Conservation (phyloP, 177 flowering plant species). For the Tripterygium wilfordii region DNA sequence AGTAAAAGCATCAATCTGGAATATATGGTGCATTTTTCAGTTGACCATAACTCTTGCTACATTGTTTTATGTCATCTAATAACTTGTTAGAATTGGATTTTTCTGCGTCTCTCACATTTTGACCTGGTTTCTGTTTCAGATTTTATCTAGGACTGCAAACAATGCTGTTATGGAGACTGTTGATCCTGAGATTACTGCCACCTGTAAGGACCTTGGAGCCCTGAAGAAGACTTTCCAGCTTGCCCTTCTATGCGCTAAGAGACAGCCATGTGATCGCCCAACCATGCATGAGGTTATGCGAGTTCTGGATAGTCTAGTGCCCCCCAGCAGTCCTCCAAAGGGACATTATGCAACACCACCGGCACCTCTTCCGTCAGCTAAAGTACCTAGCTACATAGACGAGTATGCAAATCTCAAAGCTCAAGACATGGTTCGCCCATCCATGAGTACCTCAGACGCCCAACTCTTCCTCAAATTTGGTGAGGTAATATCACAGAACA, state of each 20-base stretch:
- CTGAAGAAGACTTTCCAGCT: conserved; percentile 92
- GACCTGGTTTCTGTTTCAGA: conserved; percentile 27
- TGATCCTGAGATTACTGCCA: conserved; percentile 68
- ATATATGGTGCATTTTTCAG: too few relatives aligned
- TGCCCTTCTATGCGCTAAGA: conserved; percentile 86
- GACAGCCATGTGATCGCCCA: conserved; percentile 79
- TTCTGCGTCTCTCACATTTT: neutral
- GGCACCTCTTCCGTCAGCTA: conserved; percentile 19
- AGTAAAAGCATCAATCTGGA: too few relatives aligned
- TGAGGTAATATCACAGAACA: conserved; percentile 87
- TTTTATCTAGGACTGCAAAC: conserved; percentile 75
- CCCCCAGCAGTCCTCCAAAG: conserved; percentile 21
- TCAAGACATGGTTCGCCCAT: conserved; percentile 58
- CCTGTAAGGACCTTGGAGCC: conserved; percentile 79
- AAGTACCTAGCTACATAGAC: conserved; percentile 60
- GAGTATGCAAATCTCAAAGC: conserved; percentile 74
- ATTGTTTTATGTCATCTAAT: too few relatives aligned
- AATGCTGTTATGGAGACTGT: conserved; percentile 92
- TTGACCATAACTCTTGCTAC: too few relatives aligned
- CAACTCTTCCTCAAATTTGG: conserved; percentile 90
- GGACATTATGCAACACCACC: conserved; percentile 10
- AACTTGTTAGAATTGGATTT: neutral
- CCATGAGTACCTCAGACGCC: conserved; percentile 89
- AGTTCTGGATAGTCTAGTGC: conserved; percentile 58
- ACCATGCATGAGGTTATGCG: conserved; percentile 95